Conservation (phyloP, 2,329 filamentous ascomycete genomes). For the Penicillium sp. region DNA sequence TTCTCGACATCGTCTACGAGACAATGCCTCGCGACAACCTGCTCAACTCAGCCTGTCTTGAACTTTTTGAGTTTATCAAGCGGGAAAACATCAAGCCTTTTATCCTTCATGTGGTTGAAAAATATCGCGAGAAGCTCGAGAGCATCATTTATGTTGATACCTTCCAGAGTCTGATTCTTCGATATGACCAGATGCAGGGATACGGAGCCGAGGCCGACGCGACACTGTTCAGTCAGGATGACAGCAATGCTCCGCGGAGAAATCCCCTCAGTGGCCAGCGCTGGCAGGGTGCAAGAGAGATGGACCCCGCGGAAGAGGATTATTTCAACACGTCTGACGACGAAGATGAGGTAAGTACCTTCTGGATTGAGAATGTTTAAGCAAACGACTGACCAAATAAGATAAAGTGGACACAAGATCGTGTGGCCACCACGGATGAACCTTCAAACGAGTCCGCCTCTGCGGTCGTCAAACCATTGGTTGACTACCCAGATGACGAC, state of each 20-base stretch:
- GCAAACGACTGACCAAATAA: constrained; percentile 3
- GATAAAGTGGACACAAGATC: constrained; percentile 38
- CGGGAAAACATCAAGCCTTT: constrained; percentile 78
- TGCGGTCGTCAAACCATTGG: constrained; percentile 68
- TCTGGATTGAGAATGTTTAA: background rate
- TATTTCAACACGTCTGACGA: constrained; percentile 93
- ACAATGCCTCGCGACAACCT: constrained; percentile 92
- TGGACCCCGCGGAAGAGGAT: constrained; percentile 83
- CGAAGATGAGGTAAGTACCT: constrained; percentile 62
- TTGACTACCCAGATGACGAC: constrained; percentile 94
- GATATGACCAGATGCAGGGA: constrained; percentile 76
- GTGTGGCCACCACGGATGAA: constrained; percentile 31
- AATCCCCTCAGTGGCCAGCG: constrained; percentile 57
- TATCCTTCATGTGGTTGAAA: constrained; percentile 79
- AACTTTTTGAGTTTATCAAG: constrained; percentile 89
- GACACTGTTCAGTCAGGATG: constrained; percentile 68
- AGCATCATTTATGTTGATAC: constrained; percentile 79
- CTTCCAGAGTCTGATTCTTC: constrained; percentile 71
- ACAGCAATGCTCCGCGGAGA: constrained; percentile 53
- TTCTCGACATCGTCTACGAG: constrained; percentile 78
- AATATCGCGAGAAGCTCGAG: constrained; percentile 74
- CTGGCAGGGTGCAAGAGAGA: constrained; percentile 73
- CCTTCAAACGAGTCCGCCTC: constrained; percentile 61
- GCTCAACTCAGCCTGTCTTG: constrained; percentile 87
- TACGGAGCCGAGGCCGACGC: constrained; percentile 64